These are phyloP conservation scores for Sindora glabra DNA, from an alignment of 306 rosid genomes.

Conservation along the genomic window DNA sequence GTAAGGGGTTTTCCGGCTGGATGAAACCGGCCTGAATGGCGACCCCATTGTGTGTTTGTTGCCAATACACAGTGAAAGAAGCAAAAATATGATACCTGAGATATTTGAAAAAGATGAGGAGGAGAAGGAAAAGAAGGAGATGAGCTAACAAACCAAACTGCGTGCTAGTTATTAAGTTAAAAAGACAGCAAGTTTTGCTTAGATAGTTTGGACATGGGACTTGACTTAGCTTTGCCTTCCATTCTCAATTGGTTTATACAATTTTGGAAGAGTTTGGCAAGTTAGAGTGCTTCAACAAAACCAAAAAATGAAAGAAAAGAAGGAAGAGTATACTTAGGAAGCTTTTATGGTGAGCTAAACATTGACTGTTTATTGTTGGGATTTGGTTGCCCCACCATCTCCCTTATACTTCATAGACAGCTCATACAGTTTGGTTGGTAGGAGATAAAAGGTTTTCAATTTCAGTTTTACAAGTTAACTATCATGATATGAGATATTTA, in stretches of 20 bases:
- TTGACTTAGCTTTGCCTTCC: constrained; percentile 23
- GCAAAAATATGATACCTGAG: constrained; percentile 13
- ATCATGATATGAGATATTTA: neutral
- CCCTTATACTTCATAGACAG: constrained; percentile 10
- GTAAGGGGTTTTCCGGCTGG: constrained; percentile 31
- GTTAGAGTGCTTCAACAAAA: constrained; percentile 29
- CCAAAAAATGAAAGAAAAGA: constrained; percentile 16
- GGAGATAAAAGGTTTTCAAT: constrained; percentile 11
- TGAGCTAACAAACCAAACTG: constrained; percentile 85
- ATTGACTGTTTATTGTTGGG: constrained; percentile 47
- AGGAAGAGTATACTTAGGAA: neutral
- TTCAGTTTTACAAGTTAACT: constrained; percentile 9
- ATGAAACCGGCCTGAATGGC: constrained; percentile 29
- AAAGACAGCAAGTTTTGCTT: constrained; percentile 21
- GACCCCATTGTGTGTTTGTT: constrained; percentile 35
- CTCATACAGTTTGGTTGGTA: constrained; percentile 41
- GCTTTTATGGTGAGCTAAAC: constrained; percentile 59
- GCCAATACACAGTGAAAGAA: constrained; percentile 28
- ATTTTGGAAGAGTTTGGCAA: constrained; percentile 11
- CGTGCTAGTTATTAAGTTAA: constrained; percentile 18
- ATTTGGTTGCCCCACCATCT: constrained; percentile 72
- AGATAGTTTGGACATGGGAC: constrained; percentile 7
- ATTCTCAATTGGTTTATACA: constrained; percentile 19
- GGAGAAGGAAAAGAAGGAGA: constrained; percentile 33
- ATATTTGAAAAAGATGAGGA: constrained; percentile 17